Percentiles rank a stretch among this genome's conserved stretches.
Evolutionary conservation across 345 rosid species (phyloP).

Genomic region (Lenwebbia sp.): DNA sequence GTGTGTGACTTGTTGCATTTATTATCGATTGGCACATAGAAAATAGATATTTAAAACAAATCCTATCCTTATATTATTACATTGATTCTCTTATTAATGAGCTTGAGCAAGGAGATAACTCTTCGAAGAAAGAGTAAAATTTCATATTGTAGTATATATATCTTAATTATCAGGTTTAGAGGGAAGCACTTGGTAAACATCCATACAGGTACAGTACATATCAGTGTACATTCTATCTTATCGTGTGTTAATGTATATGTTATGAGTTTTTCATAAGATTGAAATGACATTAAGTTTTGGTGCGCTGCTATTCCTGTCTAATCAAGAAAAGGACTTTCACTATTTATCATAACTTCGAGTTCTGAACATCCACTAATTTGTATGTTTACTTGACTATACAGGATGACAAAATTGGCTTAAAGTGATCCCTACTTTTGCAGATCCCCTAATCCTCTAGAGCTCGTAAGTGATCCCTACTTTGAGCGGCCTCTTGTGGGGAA

Average conservation of each 20-base stretch:
- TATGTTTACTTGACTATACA: no score
- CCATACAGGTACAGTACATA: not conserved
- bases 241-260: no score
- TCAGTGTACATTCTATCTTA: not conserved
- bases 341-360: not conserved
- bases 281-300: not conserved
- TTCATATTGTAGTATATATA: not conserved
- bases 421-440: no score
- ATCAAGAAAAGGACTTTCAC: not conserved
- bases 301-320: not conserved
- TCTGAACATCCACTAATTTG: not conserved
- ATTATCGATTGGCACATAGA: not conserved
- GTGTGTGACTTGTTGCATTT: not conserved
- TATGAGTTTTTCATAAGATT: not conserved
- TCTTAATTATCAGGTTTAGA: not conserved
- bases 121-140: not conserved
- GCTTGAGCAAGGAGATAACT: not conserved
- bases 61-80: not conserved
- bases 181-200: not conserved
- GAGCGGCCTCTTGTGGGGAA: constrained; percentile 13
- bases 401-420: no score
- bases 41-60: not conserved
- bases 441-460: not conserved
- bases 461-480: constrained; percentile 17
- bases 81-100: not conserved